Base-by-base conservation (phyloP, 345 rosid genomes). In the Angophora floribunda region DNA sequence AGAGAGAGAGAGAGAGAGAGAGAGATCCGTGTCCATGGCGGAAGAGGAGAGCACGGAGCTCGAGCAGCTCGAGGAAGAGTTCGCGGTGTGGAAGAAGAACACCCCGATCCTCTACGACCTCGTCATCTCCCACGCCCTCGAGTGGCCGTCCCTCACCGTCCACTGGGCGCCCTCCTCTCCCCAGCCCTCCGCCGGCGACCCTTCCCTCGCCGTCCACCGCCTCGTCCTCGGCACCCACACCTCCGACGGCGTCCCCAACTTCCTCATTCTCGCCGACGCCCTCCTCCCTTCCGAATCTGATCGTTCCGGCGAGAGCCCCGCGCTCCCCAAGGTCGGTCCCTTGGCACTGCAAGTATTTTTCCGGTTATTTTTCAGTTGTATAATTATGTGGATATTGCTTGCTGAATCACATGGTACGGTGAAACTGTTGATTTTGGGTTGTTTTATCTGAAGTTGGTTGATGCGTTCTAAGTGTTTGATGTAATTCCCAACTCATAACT, bases 121-220 rank as follows among this genome's bases (percentile, higher is more conserved):
- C 84, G 93, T 98, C 82, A 92, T 98, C 51, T 96, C 98, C 87
- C 97, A 96, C 88, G 96, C 98, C 11, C 96, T 97, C 8, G 99
- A 97, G 92, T 96, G 98, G 98, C 99, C 99, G 0, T 98, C 98
- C 63, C 98, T 97, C n/a, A 97, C 98, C 75, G 97, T 97, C 88
- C 96, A 98, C 51, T 98, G 99, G 99, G 93, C 96, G 13, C 99
- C 98, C 1, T 88, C 96, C 2, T 55, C 91, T 5, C 93, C 96
- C 21, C 88, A 21, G n/a, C 94, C 96, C 6, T 93, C 90, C 92
- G 36, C 90, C 15, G 90, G 89, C 24, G 95, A 93, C 87, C 95
- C 96, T 9, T 87, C 93, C 52, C 95, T 95, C 65, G 49, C 86
- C 63, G 92, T 94, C n/a, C 99, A 97, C 91, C 90, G 93, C 91